phyloP scores from a whole-genome alignment of 495 filamentous ascomycete species.

The Tuber borchii region DNA sequence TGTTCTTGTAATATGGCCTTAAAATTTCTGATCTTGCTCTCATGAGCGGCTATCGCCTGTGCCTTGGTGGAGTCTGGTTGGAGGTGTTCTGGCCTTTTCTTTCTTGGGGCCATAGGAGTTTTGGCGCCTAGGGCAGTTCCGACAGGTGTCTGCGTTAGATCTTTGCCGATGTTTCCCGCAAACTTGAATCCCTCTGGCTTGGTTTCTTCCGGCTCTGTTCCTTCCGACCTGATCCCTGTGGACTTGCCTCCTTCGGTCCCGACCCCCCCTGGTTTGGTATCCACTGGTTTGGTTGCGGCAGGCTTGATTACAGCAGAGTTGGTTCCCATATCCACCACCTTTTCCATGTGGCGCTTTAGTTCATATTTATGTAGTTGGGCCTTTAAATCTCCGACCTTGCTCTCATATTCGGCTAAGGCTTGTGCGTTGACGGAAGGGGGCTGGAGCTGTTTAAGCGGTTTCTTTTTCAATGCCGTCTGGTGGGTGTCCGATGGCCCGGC shows the following conservation, averaged over 20 bases:
- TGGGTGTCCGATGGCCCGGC: neutral
- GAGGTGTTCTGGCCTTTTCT: neutral
- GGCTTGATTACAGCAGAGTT: too few relatives aligned
- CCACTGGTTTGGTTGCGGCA: neutral
- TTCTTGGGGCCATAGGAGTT: neutral
- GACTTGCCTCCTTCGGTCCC: neutral
- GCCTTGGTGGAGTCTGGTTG: accelerated
- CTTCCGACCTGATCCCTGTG: neutral
- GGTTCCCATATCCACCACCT: neutral
- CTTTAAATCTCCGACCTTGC: neutral
- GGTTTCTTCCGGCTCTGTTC: neutral
- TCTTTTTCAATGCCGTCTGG: neutral
- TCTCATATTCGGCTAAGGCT: neutral
- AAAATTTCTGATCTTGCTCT: neutral
- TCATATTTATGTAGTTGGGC: neutral
- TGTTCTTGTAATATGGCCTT: neutral
- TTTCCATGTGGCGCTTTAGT: neutral
- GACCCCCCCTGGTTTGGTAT: neutral
- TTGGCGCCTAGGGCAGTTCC: neutral
- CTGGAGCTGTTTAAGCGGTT: neutral
- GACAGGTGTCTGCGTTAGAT: neutral
- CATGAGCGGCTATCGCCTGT: neutral
- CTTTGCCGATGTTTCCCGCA: neutral
- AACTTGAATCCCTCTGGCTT: neutral
- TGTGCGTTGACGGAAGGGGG: neutral